Evolutionary conservation across 192 early-diverging fungal species (phyloP).

Genomic region (Obelidium mucronatum): DNA sequence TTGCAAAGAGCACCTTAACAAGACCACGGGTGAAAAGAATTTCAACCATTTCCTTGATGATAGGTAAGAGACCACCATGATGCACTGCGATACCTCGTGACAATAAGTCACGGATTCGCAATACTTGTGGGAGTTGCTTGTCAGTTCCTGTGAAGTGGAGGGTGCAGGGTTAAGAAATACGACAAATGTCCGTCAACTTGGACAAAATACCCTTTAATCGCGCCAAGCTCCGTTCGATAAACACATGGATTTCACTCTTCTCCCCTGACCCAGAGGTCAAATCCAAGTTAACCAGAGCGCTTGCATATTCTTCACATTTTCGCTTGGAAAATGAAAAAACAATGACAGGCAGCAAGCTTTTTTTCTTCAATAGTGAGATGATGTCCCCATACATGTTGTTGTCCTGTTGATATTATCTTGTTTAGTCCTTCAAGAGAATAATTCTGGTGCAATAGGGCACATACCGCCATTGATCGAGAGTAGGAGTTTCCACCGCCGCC

Average conservation of each 20-base stretch:
- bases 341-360: conserved; percentile 84
- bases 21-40: conserved; percentile 90
- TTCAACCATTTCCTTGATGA: conserved; percentile 98
- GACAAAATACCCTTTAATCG: conserved; percentile 66
- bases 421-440: not conserved
- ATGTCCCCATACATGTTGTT: conserved; percentile 85
- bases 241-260: conserved; percentile 87
- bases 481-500: conserved; percentile 34
- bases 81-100: conserved; percentile 95
- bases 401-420: conserved; percentile 53
- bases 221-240: conserved; percentile 82
- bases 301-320: conserved; percentile 93
- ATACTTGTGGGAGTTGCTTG: conserved; percentile 86
- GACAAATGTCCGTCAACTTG: not conserved
- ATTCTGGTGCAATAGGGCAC: not conserved
- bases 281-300: conserved; percentile 79
- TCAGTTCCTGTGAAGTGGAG: conserved; percentile 65
- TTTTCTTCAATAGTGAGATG: conserved; percentile 74
- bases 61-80: conserved; percentile 95
- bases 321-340: conserved; percentile 96
- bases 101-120: conserved; percentile 83
- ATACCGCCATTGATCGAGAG: conserved; percentile 28
- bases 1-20: conserved; percentile 94
- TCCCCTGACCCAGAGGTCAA: conserved; percentile 74
- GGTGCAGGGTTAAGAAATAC: conserved; percentile 3